phyloP scores from a whole-genome alignment of 768 basidiomycete genomes.

The Tulasnella sp. region DNA sequence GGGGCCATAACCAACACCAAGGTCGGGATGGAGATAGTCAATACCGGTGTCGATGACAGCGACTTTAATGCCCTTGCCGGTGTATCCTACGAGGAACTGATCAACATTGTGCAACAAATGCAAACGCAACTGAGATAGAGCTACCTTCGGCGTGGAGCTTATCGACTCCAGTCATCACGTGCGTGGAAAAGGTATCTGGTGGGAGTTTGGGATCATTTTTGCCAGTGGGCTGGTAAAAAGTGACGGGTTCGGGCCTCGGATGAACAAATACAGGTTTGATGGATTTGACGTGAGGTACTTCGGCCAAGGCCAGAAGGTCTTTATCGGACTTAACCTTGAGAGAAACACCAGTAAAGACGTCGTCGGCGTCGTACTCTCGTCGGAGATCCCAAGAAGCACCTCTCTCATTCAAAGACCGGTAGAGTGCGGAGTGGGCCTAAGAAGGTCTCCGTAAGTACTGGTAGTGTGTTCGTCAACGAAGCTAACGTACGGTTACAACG shows the following conservation, averaged over 20 bases:
- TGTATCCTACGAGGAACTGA: background rate
- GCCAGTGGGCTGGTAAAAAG: constrained; percentile 7
- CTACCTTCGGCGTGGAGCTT: constrained; percentile 28
- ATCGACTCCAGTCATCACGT: constrained; percentile 29
- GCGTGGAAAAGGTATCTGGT: constrained; percentile 26
- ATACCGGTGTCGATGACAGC: constrained; percentile 29
- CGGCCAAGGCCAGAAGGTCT: constrained; percentile 20
- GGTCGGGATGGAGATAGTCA: constrained; percentile 27
- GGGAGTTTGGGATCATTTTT: constrained; percentile 26
- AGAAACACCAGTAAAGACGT: constrained; percentile 9
- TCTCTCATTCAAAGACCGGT: constrained; percentile 14
- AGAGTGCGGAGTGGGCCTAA: constrained; percentile 26
- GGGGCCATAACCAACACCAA: constrained; percentile 28
- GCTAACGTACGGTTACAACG: constrained; percentile 22
- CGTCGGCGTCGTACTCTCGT: constrained; percentile 17
- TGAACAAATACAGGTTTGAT: constrained; percentile 22
- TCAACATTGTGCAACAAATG: background rate
- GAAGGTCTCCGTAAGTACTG: constrained; percentile 46
- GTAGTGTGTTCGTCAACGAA: constrained; percentile 36
- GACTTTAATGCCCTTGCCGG: constrained; percentile 28
- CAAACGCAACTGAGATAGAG: background rate
- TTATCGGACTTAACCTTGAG: constrained; percentile 25
- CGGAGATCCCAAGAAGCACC: constrained; percentile 20
- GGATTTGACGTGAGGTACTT: constrained; percentile 28
- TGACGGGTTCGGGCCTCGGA: constrained; percentile 1